Evolutionary conservation across 2,329 filamentous ascomycete genomes (phyloP), one percentile per base, ranked within the genome.

Genomic region (Amesomyces nigricolor): DNA sequence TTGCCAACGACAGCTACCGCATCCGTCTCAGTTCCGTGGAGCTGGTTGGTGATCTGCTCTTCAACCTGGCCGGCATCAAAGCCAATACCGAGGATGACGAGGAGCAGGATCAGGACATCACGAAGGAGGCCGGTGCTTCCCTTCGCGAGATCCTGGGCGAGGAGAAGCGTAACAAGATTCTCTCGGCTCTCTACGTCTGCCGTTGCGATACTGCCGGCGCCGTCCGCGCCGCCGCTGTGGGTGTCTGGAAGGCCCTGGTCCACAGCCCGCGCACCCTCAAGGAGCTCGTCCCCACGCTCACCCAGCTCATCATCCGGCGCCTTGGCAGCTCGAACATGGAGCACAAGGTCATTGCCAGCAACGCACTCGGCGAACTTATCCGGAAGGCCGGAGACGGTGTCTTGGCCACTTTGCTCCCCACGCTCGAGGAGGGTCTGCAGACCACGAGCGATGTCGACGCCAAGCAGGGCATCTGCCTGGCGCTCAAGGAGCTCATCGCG

Each of bases 1-100:
- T 99, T 62, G 92, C 91, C n/a, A 92, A 99, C 70, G 90, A 97
- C 71, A 99, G 84, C 73, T 94, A 97, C 73, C 89, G 94, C 66
- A 99, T 99, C 66, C 89, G 94, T 77, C 87, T 99, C 70, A 97
- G 92, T 71, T 99, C 95, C 47, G 94, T 99, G 57, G 94, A 99
- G 74, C 80, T 99, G 60, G 92, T 99, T 54, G 94, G 94, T 64
- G 95, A 99, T 67, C 78, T 99, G 47, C 81, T 99, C 22, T 99
- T 99, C 81, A 99, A 96, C 69, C 87, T 99, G 57, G 96, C 91
- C 26, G 94, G 94, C 68, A 91, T 97, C 68, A 95, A 82, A 65
- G 88, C 84, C 54, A 90, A 87, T 64, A 77, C 79, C 5, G 89
- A 90, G 58, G 79, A 84, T 17, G 88, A 90, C 46, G 87, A 89